phyloP scores from a whole-genome alignment of 108 stramenopile genomes.

The Discostella pseudostelligera region DNA sequence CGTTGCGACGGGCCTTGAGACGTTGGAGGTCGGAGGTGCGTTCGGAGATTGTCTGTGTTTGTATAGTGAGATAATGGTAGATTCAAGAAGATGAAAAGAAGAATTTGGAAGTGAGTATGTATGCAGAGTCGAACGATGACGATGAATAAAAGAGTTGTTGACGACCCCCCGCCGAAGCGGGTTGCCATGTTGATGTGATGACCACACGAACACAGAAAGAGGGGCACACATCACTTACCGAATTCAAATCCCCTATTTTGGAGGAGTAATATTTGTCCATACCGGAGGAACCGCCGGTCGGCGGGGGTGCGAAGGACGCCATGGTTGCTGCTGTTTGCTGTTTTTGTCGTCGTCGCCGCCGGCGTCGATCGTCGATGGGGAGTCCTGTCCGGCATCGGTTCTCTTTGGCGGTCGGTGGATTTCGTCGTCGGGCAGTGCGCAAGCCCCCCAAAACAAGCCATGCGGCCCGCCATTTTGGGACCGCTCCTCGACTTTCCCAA shows the following conservation, averaged over 20 bases:
- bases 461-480: not conserved
- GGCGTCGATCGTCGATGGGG: not conserved
- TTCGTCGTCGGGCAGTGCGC: not conserved
- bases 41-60: constrained; percentile 64
- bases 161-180: too few species aligned
- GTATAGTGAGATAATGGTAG: not conserved
- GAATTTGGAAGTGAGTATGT: not conserved
- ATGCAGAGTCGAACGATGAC: not conserved
- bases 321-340: constrained; percentile 5
- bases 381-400: too few species aligned
- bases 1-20: constrained; percentile 96
- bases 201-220: too few species aligned
- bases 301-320: constrained; percentile 21
- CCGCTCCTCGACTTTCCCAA: too few species aligned
- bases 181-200: too few species aligned
- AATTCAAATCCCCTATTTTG: constrained; percentile 69
- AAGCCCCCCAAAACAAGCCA: not conserved
- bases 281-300: constrained; percentile 32
- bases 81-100: not conserved
- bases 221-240: constrained; percentile 42
- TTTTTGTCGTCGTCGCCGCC: not conserved
- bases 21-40: constrained; percentile 82
- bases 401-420: not conserved
- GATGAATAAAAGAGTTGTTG: too few species aligned
- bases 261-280: constrained; percentile 78